Percentiles rank a stretch among this genome's conserved stretches.
Conservation (phyloP, 208 protist genomes). For the Wallacemonas sp. region DNA sequence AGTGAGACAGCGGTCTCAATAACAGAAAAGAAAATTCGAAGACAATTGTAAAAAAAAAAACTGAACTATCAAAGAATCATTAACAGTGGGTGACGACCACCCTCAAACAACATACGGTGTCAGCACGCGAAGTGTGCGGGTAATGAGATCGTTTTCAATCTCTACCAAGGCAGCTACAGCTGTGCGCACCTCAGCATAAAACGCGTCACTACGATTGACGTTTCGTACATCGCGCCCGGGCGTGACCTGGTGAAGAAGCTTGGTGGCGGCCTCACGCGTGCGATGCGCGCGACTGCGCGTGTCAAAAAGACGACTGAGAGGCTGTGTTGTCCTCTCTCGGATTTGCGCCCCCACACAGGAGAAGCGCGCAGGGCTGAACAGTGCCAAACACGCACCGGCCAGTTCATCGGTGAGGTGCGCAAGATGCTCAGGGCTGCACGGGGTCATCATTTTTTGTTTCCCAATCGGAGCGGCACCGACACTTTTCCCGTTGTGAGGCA, state of each 20-base stretch:
- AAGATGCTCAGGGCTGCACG: background rate
- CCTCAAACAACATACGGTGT: slow-evolving; percentile 10
- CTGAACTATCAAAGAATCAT: too few relatives aligned
- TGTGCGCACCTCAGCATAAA: background rate
- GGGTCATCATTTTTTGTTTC: background rate
- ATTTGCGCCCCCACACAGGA: background rate
- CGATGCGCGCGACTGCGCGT: background rate
- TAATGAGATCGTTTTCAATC: background rate
- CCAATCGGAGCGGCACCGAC: too few relatives aligned
- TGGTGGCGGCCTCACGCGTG: background rate
- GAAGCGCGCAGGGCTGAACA: slow-evolving; percentile 3
- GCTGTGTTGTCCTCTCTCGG: background rate
- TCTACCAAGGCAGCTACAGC: background rate
- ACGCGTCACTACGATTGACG: too few relatives aligned
- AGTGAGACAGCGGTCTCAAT: too few relatives aligned
- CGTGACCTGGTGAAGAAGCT: background rate
- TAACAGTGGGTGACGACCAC: too few relatives aligned
- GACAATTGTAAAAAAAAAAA: too few relatives aligned
- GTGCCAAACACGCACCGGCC: background rate
- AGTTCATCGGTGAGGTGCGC: background rate
- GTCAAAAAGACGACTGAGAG: background rate
- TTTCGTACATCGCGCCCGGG: too few relatives aligned
- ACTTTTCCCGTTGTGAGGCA: background rate
- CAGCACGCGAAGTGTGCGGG: background rate
- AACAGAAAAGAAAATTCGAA: too few relatives aligned